Base-by-base conservation (phyloP, 2,329 filamentous ascomycete genomes). In the Lecanoromycetidae sp. region DNA sequence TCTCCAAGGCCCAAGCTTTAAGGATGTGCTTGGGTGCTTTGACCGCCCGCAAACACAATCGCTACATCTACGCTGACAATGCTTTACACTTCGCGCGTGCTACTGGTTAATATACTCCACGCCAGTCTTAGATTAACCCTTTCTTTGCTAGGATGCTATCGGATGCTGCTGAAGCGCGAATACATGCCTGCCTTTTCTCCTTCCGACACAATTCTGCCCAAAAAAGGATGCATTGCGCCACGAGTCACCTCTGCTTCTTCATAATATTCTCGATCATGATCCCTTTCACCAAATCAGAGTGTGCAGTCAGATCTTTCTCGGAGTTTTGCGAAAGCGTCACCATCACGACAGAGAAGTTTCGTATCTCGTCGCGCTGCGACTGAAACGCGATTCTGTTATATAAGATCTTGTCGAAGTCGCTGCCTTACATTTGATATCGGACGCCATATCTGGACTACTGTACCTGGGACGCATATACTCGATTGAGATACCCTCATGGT, bases 121-220 rank as follows among this genome's bases (percentile, higher is more conserved):
- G 41, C 44, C 47, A 51, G 25, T 42, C 29, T 20, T 45, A 39
- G 45, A 47, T 49, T 38, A 36, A n/a, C n/a, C 38, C 48, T 44
- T 54, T 40, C 39, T 35, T 43, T 39, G 29, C 39, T 48, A 29
- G 25, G 30, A 27, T 33, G 38, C 42, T 44, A 32, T 40, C 47
- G 48, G 50, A 50, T 50, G 36, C 42, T 43, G 38, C 33, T 46
- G 41, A 33, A 51, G 52, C 52, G 50, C 50, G 42, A 49, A 32
- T 52, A 52, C 48, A 41, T 40, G 39, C 43, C 44, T 43, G 49
- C 39, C 36, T 26, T 29, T 39, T 30, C 37, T n/a, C 37, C 30
- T 41, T 35, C 32, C 44, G 37, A 41, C 44, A 35, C 41, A 26
- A 19, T n/a, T 26, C 44, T 39, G 44, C 37, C n/a, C n/a, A n/a